Evolutionary conservation across 148 eudicot genomes (phyloP).

Genomic region (Simmondsia chinensis): DNA sequence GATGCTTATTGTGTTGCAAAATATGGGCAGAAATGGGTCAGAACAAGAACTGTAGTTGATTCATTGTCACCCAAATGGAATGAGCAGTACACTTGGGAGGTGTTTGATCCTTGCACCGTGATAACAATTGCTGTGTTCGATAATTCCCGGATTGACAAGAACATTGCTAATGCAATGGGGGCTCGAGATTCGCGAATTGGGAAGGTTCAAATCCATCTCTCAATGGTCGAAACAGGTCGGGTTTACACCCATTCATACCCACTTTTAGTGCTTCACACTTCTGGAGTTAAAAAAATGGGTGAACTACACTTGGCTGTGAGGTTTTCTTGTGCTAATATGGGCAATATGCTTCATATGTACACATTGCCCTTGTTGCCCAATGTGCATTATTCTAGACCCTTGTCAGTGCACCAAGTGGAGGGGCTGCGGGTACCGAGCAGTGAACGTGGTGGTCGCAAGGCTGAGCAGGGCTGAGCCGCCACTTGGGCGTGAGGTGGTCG

Average conservation of each 20-base stretch:
- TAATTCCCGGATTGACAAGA: constrained; percentile 59
- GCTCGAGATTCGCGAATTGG: constrained; percentile 67
- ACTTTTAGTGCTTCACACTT: constrained; percentile 61
- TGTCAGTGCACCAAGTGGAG: constrained; percentile 74
- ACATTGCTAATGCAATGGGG: constrained; percentile 9
- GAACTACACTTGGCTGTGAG: constrained; percentile 89
- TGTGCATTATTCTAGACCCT: constrained; percentile 77
- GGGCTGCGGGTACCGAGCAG: constrained; percentile 71
- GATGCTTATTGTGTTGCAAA: constrained; percentile 94
- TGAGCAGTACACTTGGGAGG: constrained; percentile 99
- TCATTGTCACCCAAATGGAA: constrained; percentile 83
- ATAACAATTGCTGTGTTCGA: constrained; percentile 85
- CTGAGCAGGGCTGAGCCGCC: constrained; percentile 79
- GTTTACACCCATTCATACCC: constrained; percentile 94
- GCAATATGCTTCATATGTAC: constrained; percentile 73
- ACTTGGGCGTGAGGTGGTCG: constrained; percentile 76
- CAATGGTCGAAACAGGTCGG: constrained; percentile 68
- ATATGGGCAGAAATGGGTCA: constrained; percentile 91
- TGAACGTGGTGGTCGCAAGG: constrained; percentile 59
- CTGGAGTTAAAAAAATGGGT: constrained; percentile 95
- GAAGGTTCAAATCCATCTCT: constrained; percentile 75
- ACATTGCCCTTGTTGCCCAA: constrained; percentile 63
- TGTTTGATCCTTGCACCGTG: constrained; percentile 93
- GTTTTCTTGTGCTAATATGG: constrained; percentile 62
- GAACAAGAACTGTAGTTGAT: constrained; percentile 76